These are phyloP conservation scores for Penicillium verhagenii DNA, from an alignment of 495 filamentous ascomycete species.

Conservation along the genomic window DNA sequence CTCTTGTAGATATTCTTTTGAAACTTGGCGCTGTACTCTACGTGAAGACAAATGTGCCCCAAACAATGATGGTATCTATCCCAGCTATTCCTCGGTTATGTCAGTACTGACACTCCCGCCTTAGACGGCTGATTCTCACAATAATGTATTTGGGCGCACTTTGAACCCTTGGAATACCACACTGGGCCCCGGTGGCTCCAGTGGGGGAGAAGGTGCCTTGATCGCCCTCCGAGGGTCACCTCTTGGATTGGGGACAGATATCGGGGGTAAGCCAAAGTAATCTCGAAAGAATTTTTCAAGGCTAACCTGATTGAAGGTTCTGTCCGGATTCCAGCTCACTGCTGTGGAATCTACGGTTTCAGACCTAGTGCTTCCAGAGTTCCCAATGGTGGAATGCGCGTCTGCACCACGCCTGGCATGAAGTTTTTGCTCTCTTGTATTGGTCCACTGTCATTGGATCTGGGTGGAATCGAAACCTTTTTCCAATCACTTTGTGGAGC, in stretches of 20 bases:
- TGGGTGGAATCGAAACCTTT: slow-evolving; percentile 39
- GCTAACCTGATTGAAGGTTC: slow-evolving; percentile 40
- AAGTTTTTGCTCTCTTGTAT: slow-evolving; percentile 50
- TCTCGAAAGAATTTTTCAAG: too few relatives aligned
- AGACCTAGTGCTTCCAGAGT: slow-evolving; percentile 42
- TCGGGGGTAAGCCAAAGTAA: slow-evolving; percentile 33
- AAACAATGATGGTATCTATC: slow-evolving; percentile 36
- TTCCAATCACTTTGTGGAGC: slow-evolving; percentile 30
- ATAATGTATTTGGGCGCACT: slow-evolving; percentile 58
- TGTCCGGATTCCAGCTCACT: slow-evolving; percentile 62
- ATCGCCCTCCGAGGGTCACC: slow-evolving; percentile 34
- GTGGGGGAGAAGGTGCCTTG: slow-evolving; percentile 58
- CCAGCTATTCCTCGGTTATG: not conserved
- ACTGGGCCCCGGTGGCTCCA: slow-evolving; percentile 54
- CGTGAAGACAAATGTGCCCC: slow-evolving; percentile 59
- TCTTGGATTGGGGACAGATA: slow-evolving; percentile 39
- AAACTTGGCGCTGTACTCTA: slow-evolving; percentile 47
- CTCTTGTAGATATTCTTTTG: slow-evolving; percentile 25
- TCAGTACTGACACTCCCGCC: not conserved
- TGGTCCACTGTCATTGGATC: slow-evolving; percentile 36
- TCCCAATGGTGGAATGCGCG: slow-evolving; percentile 48
- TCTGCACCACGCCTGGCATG: slow-evolving; percentile 49
- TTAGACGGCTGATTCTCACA: slow-evolving; percentile 44
- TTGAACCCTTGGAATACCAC: slow-evolving; percentile 54
- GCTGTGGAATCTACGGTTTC: slow-evolving; percentile 57